A percentile compares a stretch with the other conserved stretches of the same genome.
Evolutionary conservation across 2,329 filamentous ascomycete genomes (phyloP).

Genomic region (Colletotrichum orchidophilum): DNA sequence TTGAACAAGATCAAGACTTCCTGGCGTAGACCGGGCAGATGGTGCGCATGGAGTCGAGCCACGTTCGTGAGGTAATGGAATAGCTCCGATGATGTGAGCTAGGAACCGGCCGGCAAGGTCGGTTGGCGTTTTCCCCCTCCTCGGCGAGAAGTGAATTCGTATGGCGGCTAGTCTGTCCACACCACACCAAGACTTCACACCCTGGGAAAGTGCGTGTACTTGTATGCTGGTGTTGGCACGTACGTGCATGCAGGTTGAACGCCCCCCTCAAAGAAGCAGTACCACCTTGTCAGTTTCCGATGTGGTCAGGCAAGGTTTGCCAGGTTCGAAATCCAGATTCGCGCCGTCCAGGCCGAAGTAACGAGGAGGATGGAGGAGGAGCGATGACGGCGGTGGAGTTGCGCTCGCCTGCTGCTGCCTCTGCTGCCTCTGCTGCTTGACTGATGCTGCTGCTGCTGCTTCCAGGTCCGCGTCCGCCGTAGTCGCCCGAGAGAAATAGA

Average conservation of each 20-base stretch:
- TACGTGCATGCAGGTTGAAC: conserved; percentile 20
- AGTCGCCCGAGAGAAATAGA: neutral
- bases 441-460: neutral
- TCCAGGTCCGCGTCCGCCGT: neutral
- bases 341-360: neutral
- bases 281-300: conserved; percentile 16
- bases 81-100: neutral
- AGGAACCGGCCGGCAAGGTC: neutral
- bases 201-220: conserved; percentile 16
- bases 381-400: conserved; percentile 23
- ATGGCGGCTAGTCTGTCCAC: neutral
- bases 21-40: conserved; percentile 13
- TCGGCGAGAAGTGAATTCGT: neutral
- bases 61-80: conserved; percentile 14
- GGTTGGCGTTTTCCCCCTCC: conserved; percentile 1
- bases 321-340: neutral
- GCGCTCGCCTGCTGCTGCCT: conserved; percentile 12
- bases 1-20: neutral
- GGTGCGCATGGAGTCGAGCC: conserved; percentile 26
- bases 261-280: conserved; percentile 8
- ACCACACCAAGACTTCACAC: neutral
- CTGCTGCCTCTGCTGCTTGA: neutral
- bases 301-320: neutral
- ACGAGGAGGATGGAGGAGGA: neutral
- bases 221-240: conserved; percentile 1